Evolutionary conservation across 371 early-diverging fungal species (phyloP).

Genomic region (Dinochytrium kinnereticum): DNA sequence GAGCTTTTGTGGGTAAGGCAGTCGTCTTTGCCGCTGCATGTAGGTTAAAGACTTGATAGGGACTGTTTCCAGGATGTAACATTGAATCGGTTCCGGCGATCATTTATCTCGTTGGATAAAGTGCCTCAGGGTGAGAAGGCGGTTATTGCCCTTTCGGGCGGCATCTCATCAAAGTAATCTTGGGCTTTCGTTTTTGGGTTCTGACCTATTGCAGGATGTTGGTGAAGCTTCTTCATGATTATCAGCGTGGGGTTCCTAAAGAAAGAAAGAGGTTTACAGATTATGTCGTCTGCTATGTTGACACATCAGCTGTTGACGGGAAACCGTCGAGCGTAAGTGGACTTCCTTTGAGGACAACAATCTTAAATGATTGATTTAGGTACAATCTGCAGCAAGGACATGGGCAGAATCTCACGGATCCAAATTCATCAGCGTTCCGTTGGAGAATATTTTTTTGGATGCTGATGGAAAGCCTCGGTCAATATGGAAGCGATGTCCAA

Average conservation of each 20-base stretch:
- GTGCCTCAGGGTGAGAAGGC: constrained; percentile 55
- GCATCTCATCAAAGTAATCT: constrained; percentile 74
- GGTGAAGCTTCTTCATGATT: constrained; percentile 45
- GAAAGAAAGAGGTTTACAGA: constrained; percentile 60
- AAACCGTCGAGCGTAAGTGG: too few relatives aligned
- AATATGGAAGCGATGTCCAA: background rate
- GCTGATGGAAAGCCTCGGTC: background rate
- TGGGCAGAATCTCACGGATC: constrained; percentile 36
- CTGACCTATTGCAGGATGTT: background rate
- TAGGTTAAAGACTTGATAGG: constrained; percentile 55
- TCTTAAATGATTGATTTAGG: too few relatives aligned
- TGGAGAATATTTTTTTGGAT: constrained; percentile 54
- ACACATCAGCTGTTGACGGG: constrained; percentile 61
- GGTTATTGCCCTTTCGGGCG: constrained; percentile 87
- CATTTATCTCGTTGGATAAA: constrained; percentile 42
- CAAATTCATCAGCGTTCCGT: constrained; percentile 30
- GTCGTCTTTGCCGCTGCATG: constrained; percentile 45
- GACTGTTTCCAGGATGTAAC: constrained; percentile 29
- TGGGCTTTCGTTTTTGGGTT: background rate
- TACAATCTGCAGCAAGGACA: background rate
- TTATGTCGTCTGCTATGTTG: constrained; percentile 74
- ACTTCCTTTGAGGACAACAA: too few relatives aligned
- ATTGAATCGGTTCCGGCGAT: constrained; percentile 55
- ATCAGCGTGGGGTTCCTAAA: constrained; percentile 56
- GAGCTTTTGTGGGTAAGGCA: constrained; percentile 74